Percentiles rank a stretch among this genome's conserved stretches.
Evolutionary conservation across 352 stramenopile genomes (phyloP).

Genomic region (Globisporangium spinosum): DNA sequence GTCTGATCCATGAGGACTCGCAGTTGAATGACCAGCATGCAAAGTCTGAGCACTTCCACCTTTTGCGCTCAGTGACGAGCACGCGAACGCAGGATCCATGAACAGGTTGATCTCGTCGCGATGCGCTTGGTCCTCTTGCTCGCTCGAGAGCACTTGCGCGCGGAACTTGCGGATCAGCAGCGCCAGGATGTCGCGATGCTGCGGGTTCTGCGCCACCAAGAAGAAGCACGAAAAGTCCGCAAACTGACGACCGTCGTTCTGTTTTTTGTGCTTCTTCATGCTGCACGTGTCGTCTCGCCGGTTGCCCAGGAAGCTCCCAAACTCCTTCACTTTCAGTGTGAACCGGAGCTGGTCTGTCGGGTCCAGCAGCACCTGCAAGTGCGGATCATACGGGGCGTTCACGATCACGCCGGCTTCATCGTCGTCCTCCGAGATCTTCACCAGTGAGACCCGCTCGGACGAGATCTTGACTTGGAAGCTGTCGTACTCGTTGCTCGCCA

Average conservation of each 20-base stretch:
- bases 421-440: slow-evolving; percentile 76
- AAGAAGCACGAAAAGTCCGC: slow-evolving; percentile 67
- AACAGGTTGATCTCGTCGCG: slow-evolving; percentile 66
- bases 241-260: slow-evolving; percentile 20
- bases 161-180: slow-evolving; percentile 75
- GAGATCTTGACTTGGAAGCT: slow-evolving; percentile 83
- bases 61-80: slow-evolving; percentile 8
- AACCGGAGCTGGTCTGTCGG: slow-evolving; percentile 61
- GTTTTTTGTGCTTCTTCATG: slow-evolving; percentile 33
- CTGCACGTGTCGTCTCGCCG: slow-evolving; percentile 58
- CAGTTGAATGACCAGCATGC: slow-evolving; percentile 5
- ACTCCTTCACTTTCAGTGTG: slow-evolving; percentile 71
- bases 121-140: slow-evolving; percentile 55
- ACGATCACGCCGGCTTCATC: slow-evolving; percentile 59
- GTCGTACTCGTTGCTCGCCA: slow-evolving; percentile 74
- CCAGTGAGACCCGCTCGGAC: slow-evolving; percentile 39
- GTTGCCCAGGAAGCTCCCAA: slow-evolving; percentile 68
- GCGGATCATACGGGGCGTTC: slow-evolving; percentile 43
- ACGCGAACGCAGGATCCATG: slow-evolving; percentile 59
- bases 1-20: background rate
- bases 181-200: slow-evolving; percentile 76
- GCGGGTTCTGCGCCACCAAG: slow-evolving; percentile 67
- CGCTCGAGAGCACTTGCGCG: slow-evolving; percentile 33
- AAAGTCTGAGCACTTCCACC: background rate
- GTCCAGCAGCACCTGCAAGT: slow-evolving; percentile 73